Evolutionary conservation across 257 asterid genomes (phyloP), one percentile per base, ranked within the genome.

Genomic region (Henckelia pumila): DNA sequence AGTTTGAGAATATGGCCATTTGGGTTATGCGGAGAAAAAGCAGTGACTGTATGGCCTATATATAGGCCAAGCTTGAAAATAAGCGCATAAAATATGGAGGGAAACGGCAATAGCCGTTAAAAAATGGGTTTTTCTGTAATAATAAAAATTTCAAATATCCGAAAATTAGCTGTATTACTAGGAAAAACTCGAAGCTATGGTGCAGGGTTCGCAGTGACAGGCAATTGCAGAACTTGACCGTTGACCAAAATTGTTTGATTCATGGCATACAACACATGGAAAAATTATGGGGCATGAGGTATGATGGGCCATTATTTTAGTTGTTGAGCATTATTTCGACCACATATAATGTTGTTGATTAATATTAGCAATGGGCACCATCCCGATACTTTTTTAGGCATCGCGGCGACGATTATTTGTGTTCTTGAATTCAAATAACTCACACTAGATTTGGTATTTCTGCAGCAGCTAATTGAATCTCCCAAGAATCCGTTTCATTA

Each of bases 201-300:
- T 71, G 40, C 72, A 74, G 70, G 63, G 32, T 59, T 68, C 68
- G 49, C 72, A 73, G 80, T 58, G 72, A 62, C 69, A 62, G 73
- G 59, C 71, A 63, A 78, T 80, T 76, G 82, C 85, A 78, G 81
- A 60, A 66, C 75, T 86, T 82, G 88, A 88, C 96, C 85, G 25
- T 82, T 86, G 92, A 88, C 90, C 82, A 59, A 71, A 59, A 71
- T 61, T 61, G 78, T 78, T 59, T 47, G 8, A 16, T 67, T 62
- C 77, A 56, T 53, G 28, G 49, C 8, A 26, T 56, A 13, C 61
- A 66, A 76, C 78, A 76, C 70, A 75, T 74, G 84, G 37, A 61
- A 20, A 3, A 61, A 33, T 61, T 35, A 35, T 23, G 29, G 20
- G 32, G 55, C 0, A 5, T 22, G 49, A 32, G 55, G 30, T 1